Evolutionary conservation across 768 basidiomycete genomes (phyloP).

Genomic region (Artomyces pyxidatus): DNA sequence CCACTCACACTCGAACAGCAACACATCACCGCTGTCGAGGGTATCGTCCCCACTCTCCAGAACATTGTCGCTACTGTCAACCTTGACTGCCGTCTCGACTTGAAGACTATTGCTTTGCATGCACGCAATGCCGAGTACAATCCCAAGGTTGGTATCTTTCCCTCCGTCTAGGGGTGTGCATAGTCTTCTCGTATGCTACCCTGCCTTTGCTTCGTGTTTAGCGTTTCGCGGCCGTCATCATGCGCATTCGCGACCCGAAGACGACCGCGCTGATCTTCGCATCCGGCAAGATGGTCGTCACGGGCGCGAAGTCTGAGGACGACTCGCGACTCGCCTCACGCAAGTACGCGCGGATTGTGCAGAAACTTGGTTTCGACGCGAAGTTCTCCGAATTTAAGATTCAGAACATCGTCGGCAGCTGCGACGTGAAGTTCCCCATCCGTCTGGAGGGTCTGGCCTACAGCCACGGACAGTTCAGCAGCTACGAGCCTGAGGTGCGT

Average conservation of each 20-base stretch:
- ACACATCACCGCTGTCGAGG: constrained; percentile 94
- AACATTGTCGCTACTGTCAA: constrained; percentile 99
- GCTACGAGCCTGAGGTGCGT: constrained; percentile 93
- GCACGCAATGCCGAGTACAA: constrained; percentile 99
- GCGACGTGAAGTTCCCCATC: constrained; percentile 99
- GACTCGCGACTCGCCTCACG: constrained; percentile 94
- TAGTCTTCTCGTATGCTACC: constrained; percentile 52
- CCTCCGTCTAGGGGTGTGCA: constrained; percentile 34
- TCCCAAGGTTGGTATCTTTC: constrained; percentile 88
- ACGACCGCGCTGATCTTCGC: constrained; percentile 99
- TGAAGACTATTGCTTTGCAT: constrained; percentile 97
- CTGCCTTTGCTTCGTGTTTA: constrained; percentile 49
- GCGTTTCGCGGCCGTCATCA: constrained; percentile 99
- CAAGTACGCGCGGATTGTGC: constrained; percentile 98
- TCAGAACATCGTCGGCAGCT: constrained; percentile 97
- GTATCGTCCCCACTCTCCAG: constrained; percentile 98
- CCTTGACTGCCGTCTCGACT: constrained; percentile 89
- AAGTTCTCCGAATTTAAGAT: constrained; percentile 99
- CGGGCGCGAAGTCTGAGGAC: constrained; percentile 98
- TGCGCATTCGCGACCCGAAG: constrained; percentile 99
- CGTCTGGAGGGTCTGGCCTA: constrained; percentile 95
- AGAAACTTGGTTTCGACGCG: constrained; percentile 98
- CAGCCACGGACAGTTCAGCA: constrained; percentile 95
- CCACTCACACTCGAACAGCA: constrained; percentile 85
- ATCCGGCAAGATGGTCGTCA: constrained; percentile 99